Conservation (phyloP, 768 basidiomycete genomes). For the Pleurotus sapidus region DNA sequence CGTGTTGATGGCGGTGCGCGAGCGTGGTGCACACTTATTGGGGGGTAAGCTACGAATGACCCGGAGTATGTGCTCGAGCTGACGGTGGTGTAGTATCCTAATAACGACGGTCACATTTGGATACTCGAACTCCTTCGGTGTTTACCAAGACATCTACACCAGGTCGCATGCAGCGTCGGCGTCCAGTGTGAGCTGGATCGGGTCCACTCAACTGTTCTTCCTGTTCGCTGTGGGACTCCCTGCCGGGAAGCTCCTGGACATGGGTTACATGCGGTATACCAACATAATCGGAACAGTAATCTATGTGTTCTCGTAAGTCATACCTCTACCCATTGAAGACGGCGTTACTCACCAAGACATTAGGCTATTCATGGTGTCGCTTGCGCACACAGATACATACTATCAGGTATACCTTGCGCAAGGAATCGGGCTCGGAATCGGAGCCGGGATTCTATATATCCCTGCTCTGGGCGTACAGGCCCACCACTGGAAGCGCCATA, state of each 20-base stretch:
- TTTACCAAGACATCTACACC: conserved; percentile 26
- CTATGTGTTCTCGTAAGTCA: conserved; percentile 23
- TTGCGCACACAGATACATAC: conserved; percentile 27
- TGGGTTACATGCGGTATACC: conserved; percentile 30
- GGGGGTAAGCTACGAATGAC: conserved; percentile 25
- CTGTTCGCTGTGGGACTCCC: conserved; percentile 22
- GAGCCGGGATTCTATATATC: conserved; percentile 38
- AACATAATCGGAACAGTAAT: conserved; percentile 21
- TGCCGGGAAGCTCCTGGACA: conserved; percentile 30
- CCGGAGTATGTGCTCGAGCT: too few species aligned
- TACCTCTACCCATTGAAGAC: conserved; percentile 5
- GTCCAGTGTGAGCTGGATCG: conserved; percentile 32
- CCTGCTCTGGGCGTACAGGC: conserved; percentile 41
- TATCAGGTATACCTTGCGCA: conserved; percentile 45
- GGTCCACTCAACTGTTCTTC: conserved; percentile 29
- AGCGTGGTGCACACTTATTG: conserved; percentile 44
- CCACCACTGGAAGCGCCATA: conserved; percentile 41
- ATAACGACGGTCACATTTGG: conserved; percentile 18
- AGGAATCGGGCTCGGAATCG: conserved; percentile 41
- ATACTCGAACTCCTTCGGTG: conserved; percentile 23
- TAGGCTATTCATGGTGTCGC: conserved; percentile 29
- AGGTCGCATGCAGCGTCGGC: conserved; percentile 13
- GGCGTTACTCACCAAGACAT: background rate
- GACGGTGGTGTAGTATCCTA: background rate
- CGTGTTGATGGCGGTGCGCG: conserved; percentile 28